Evolutionary conservation across 129 eudicot species (phyloP).

Genomic region (Flaveria robusta): DNA sequence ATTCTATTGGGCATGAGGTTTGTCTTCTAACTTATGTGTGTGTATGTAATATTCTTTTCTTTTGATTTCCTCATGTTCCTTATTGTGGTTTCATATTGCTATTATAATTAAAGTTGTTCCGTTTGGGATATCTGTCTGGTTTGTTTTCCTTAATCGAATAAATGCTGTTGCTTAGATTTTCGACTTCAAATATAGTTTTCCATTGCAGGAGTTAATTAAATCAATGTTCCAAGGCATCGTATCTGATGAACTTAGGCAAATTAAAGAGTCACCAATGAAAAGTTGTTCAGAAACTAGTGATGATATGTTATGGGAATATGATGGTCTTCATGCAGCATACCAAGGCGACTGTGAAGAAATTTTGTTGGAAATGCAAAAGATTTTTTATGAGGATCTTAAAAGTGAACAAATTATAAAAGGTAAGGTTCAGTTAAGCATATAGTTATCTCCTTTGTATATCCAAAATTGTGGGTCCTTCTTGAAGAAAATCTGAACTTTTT

Average conservation of each 20-base stretch:
- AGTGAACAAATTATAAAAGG: constrained; percentile 50
- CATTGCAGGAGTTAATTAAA: constrained; percentile 61
- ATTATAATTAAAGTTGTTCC: not conserved
- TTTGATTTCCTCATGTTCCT: not conserved
- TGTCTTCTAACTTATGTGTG: not conserved
- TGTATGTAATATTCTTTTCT: not conserved
- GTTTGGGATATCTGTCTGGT: not conserved
- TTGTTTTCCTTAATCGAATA: not conserved
- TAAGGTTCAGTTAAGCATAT: constrained; percentile 19
- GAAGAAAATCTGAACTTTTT: not conserved
- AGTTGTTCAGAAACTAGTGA: constrained; percentile 49
- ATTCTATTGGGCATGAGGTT: constrained; percentile 49
- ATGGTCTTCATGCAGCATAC: constrained; percentile 67
- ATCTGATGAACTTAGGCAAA: constrained; percentile 72
- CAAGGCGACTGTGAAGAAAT: constrained; percentile 90
- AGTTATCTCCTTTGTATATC: not conserved
- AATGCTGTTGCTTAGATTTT: constrained; percentile 12
- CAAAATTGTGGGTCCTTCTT: not conserved
- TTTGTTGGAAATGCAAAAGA: constrained; percentile 83
- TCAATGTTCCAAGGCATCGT: constrained; percentile 75
- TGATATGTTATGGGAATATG: constrained; percentile 78
- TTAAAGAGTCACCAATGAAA: constrained; percentile 44
- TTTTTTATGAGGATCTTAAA: constrained; percentile 78
- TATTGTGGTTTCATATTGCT: constrained; percentile 4
- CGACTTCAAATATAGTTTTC: not conserved